These are phyloP conservation scores for Thielaviopsis ethacetica DNA, from an alignment of 2,329 filamentous ascomycete genomes.

Conservation along the genomic window DNA sequence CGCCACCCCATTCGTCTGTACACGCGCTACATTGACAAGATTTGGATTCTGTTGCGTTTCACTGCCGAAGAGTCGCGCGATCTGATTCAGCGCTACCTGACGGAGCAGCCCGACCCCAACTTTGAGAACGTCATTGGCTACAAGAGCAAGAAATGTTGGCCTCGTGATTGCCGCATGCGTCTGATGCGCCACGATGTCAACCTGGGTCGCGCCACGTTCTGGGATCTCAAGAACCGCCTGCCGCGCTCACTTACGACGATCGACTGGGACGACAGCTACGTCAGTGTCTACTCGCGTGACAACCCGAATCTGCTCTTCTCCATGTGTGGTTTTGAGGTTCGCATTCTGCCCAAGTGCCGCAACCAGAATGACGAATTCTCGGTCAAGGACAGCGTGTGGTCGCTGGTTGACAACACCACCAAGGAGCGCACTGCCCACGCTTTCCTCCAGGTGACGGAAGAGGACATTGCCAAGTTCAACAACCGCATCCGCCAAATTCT, in stretches of 20 bases:
- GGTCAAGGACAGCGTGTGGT: constrained; percentile 97
- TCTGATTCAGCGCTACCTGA: constrained; percentile 91
- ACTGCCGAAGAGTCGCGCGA: constrained; percentile 87
- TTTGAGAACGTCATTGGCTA: constrained; percentile 99
- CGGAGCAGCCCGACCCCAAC: constrained; percentile 94
- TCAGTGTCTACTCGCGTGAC: constrained; percentile 93
- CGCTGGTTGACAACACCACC: constrained; percentile 84
- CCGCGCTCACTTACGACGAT: constrained; percentile 92
- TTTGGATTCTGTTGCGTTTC: constrained; percentile 96
- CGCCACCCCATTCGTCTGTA: constrained; percentile 95
- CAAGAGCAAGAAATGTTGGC: constrained; percentile 99
- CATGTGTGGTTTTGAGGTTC: constrained; percentile 96
- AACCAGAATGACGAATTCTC: constrained; percentile 95
- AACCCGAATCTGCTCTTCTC: constrained; percentile 95
- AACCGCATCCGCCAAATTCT: constrained; percentile 96
- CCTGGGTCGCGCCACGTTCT: constrained; percentile 91
- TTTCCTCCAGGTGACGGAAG: constrained; percentile 93
- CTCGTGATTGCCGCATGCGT: constrained; percentile 90
- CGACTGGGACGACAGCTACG: constrained; percentile 98
- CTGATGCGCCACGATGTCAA: constrained; percentile 98
- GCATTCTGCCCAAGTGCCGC: constrained; percentile 85
- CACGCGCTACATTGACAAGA: constrained; percentile 92
- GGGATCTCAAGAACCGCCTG: constrained; percentile 94
- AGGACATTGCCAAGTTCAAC: constrained; percentile 98
- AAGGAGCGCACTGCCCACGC: constrained; percentile 96